These are phyloP conservation scores for Sutorius australiensis DNA, from an alignment of 768 basidiomycete genomes.

Conservation along the genomic window DNA sequence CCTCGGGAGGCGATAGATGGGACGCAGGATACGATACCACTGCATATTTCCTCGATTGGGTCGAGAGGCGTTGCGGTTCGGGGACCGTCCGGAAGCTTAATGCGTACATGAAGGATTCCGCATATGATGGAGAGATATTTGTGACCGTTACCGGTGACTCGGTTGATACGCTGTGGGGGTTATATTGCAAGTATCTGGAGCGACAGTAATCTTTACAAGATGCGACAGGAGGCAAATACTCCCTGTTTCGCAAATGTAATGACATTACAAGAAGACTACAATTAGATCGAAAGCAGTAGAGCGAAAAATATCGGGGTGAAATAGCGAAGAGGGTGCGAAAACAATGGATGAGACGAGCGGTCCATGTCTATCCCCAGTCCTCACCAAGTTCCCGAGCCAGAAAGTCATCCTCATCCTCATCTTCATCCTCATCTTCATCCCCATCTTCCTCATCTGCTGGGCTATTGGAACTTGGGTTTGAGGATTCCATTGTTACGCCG, in stretches of 20 bases:
- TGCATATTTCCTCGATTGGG: conserved; percentile 72
- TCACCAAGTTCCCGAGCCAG: conserved; percentile 77
- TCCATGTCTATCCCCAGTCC: conserved; percentile 71
- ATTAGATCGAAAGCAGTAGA: conserved; percentile 20
- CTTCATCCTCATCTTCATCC: conserved; percentile 63
- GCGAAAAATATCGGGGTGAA: neutral
- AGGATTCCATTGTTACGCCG: conserved; percentile 10
- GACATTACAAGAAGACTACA: conserved; percentile 19
- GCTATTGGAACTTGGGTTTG: conserved; percentile 15
- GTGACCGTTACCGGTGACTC: conserved; percentile 47
- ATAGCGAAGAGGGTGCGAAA: neutral
- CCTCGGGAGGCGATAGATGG: conserved; percentile 49
- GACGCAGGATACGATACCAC: conserved; percentile 75
- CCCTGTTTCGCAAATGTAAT: conserved; percentile 5
- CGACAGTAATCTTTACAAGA: neutral
- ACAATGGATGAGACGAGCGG: neutral
- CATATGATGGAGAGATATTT: conserved; percentile 53
- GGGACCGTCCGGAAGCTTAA: conserved; percentile 61
- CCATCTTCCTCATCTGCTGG: conserved; percentile 49
- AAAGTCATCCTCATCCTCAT: conserved; percentile 74
- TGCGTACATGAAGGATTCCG: conserved; percentile 42
- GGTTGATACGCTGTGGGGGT: conserved; percentile 55
- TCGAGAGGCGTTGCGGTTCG: conserved; percentile 48
- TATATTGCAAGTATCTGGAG: conserved; percentile 45
- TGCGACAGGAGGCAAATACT: neutral